Conservation (phyloP, 495 filamentous ascomycete species). For the Penicillium flavigenum region DNA sequence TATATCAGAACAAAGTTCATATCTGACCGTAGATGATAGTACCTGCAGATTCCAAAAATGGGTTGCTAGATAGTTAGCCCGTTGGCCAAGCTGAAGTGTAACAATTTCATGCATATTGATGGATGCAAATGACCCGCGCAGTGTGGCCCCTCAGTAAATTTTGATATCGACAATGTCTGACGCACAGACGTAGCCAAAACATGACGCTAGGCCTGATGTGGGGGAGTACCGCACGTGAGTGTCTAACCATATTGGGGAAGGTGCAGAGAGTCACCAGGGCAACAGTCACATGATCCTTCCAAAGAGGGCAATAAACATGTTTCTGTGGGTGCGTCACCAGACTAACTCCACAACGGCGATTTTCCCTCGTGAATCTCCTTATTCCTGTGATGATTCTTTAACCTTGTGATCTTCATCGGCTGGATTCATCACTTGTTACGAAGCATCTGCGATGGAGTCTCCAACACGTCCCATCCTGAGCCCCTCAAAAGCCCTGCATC, state of each 20-base stretch:
- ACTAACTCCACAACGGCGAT: constrained; percentile 24
- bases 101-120: constrained; percentile 88
- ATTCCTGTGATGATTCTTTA: constrained; percentile 27
- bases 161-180: constrained; percentile 10
- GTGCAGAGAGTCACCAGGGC: constrained; percentile 31
- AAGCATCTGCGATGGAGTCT: constrained; percentile 39
- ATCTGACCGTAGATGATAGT: constrained; percentile 11
- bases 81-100: constrained; percentile 88
- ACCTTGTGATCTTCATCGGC: constrained; percentile 18
- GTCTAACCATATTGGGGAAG: constrained; percentile 11
- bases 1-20: constrained; percentile 20
- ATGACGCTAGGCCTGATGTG: constrained; percentile 20
- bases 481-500: constrained; percentile 64
- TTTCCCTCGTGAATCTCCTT: constrained; percentile 20
- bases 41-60: constrained; percentile 98
- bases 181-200: constrained; percentile 21
- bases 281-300: constrained; percentile 39
- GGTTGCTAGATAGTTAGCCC: constrained; percentile 90
- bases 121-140: background rate
- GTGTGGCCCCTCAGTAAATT: constrained; percentile 7
- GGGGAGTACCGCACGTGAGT: constrained; percentile 19
- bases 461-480: constrained; percentile 45
- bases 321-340: constrained; percentile 38
- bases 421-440: constrained; percentile 15
- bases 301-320: constrained; percentile 38